phyloP scores from a whole-genome alignment of 2,329 filamentous ascomycete species.

The Fusarium denticulatum region DNA sequence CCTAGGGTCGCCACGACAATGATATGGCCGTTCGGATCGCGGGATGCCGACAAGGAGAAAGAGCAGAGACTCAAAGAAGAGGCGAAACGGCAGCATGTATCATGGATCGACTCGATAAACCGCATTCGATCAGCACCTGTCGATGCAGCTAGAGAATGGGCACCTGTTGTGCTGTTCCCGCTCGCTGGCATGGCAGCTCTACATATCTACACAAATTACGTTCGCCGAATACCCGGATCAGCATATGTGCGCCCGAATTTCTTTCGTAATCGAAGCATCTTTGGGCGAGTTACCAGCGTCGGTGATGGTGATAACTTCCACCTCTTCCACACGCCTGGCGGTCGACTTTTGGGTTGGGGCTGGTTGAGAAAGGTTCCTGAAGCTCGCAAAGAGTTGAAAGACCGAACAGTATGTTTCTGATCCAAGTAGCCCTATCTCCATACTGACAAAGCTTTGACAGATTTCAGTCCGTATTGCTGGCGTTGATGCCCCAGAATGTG shows the following conservation, averaged over 20 bases:
- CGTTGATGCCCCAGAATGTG: conserved; percentile 89
- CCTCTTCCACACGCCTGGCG: conserved; percentile 94
- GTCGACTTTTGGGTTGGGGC: conserved; percentile 87
- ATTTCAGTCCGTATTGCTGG: conserved; percentile 91
- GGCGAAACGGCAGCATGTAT: conserved; percentile 43
- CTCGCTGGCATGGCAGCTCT: conserved; percentile 51
- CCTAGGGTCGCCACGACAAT: conserved; percentile 49
- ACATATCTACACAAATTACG: conserved; percentile 75
- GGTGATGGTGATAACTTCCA: conserved; percentile 98
- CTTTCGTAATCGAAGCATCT: conserved; percentile 79
- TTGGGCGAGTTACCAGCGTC: conserved; percentile 90
- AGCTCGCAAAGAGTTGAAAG: conserved; percentile 74
- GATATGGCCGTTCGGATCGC: conserved; percentile 55
- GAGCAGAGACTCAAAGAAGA: conserved; percentile 31
- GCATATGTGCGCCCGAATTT: conserved; percentile 77
- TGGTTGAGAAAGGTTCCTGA: conserved; percentile 82
- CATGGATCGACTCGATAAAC: conserved; percentile 53
- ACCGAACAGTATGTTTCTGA: conserved; percentile 73
- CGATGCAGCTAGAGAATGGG: conserved; percentile 53
- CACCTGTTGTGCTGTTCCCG: conserved; percentile 51
- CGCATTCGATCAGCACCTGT: conserved; percentile 43
- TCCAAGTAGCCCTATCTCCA: not conserved
- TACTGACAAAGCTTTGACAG: conserved; percentile 54
- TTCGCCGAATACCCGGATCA: conserved; percentile 85
- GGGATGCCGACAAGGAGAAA: conserved; percentile 37